Evolutionary conservation across 2,329 filamentous ascomycete species (phyloP).

Genomic region (Emericellopsis atlantica): DNA sequence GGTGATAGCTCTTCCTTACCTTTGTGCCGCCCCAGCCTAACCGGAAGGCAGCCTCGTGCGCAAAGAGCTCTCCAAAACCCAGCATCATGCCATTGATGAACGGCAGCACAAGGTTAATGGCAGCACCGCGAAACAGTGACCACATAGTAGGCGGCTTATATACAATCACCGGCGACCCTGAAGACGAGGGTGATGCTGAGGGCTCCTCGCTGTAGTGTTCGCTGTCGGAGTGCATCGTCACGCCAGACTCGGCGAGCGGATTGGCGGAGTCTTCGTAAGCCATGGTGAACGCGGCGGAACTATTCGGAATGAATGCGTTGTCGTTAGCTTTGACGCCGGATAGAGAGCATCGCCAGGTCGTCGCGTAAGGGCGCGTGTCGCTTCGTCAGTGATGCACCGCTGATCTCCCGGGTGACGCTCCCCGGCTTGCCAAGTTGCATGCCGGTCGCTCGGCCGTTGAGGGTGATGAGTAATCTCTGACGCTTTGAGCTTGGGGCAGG

Average conservation of each 20-base stretch:
- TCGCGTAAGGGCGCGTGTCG: no score
- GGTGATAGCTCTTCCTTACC: constrained; percentile 36
- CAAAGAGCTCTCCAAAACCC: constrained; percentile 92
- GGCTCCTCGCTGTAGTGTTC: constrained; percentile 63
- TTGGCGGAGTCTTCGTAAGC: constrained; percentile 34
- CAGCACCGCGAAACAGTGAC: constrained; percentile 73
- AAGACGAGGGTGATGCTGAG: constrained; percentile 44
- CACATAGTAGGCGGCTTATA: constrained; percentile 84
- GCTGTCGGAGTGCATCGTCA: constrained; percentile 73
- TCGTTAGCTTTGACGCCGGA: no score
- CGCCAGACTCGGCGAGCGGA: constrained; percentile 56
- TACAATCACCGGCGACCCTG: constrained; percentile 60
- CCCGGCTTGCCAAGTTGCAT: no score
- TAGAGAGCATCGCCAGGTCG: no score
- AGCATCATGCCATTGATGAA: constrained; percentile 98
- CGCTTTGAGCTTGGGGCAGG: no score
- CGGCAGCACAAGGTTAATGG: constrained; percentile 89
- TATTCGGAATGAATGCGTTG: neutral
- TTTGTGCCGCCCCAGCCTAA: constrained; percentile 91
- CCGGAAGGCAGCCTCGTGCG: constrained; percentile 87
- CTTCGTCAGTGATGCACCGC: no score
- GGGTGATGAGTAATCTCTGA: no score
- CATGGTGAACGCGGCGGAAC: constrained; percentile 24
- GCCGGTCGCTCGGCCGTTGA: no score
- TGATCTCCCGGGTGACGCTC: no score